These are phyloP conservation scores for Teunomyces barrocoloradensis DNA, from an alignment of 805 yeast genomes.

Conservation along the genomic window DNA sequence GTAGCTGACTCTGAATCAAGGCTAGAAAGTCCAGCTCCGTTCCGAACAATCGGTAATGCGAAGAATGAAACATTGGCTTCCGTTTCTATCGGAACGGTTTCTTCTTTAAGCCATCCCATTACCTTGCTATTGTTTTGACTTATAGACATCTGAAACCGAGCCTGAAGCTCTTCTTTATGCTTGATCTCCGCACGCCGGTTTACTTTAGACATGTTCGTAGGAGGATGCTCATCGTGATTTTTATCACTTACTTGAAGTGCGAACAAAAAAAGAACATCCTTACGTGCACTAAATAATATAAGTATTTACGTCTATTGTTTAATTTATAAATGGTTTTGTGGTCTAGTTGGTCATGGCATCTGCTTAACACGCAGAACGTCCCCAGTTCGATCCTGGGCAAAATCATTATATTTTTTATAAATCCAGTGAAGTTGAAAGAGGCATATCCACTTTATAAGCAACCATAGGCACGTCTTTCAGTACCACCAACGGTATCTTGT, in stretches of 20 bases:
- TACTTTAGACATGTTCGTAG: slow-evolving; percentile 15
- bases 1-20: slow-evolving; percentile 13
- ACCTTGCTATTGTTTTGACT: slow-evolving; percentile 33
- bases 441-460: too few species aligned
- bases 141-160: slow-evolving; percentile 45
- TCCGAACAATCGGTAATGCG: slow-evolving; percentile 34
- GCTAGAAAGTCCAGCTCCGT: slow-evolving; percentile 28
- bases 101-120: slow-evolving; percentile 32
- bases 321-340: slow-evolving; percentile 65
- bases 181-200: slow-evolving; percentile 43
- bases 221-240: slow-evolving; percentile 2
- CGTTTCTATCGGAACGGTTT: not conserved
- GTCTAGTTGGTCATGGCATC: slow-evolving; percentile 99
- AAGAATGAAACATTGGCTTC: slow-evolving; percentile 18
- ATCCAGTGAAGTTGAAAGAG: too few species aligned
- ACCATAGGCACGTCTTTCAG: too few species aligned
- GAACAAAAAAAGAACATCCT: not conserved
- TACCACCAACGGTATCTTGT: too few species aligned
- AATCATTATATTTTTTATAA: slow-evolving; percentile 51
- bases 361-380: slow-evolving; percentile 99
- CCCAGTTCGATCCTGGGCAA: slow-evolving; percentile 99
- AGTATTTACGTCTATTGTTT: not conserved
- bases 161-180: slow-evolving; percentile 46
- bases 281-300: not conserved
- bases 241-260: not conserved